These are phyloP conservation scores for Cryptococcus maquisensis DNA, from an alignment of 1,284 basidiomycete genomes.

Conservation along the genomic window DNA sequence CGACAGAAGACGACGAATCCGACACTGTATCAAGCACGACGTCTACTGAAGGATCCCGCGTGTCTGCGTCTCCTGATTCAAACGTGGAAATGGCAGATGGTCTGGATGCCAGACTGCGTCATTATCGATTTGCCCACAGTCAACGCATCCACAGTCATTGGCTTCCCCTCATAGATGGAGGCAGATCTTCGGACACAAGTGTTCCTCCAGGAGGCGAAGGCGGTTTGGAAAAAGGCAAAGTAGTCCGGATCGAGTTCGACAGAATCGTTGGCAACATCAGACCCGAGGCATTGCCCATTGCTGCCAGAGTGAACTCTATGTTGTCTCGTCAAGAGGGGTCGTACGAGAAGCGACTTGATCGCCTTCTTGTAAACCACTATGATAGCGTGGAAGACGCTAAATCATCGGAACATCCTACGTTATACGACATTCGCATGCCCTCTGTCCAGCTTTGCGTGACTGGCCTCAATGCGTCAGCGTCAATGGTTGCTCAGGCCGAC, in stretches of 20 bases:
- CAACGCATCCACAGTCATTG: neutral
- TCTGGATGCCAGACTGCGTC: conserved; percentile 9
- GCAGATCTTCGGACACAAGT: no score
- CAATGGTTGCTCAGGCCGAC: neutral
- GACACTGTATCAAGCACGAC: conserved; percentile 15
- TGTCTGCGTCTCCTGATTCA: neutral
- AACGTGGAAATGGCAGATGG: conserved; percentile 20
- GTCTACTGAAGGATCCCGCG: conserved; percentile 1
- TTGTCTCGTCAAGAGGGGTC: neutral
- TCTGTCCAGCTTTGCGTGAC: neutral
- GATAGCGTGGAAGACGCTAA: conserved; percentile 4
- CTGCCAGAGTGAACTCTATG: neutral
- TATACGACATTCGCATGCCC: conserved; percentile 6
- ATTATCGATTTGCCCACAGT: neutral
- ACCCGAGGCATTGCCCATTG: neutral
- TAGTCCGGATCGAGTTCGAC: conserved; percentile 1
- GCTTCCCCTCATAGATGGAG: no score
- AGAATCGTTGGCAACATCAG: neutral
- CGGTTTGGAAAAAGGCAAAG: conserved; percentile 1
- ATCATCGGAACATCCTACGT: neutral
- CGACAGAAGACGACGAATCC: conserved; percentile 25
- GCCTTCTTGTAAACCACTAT: conserved; percentile 12
- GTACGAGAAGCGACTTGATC: conserved; percentile 15
- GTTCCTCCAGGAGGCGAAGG: neutral
- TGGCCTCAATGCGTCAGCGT: neutral